These are phyloP conservation scores for Agrocybe pediades DNA, from an alignment of 768 basidiomycete species.

Conservation along the genomic window DNA sequence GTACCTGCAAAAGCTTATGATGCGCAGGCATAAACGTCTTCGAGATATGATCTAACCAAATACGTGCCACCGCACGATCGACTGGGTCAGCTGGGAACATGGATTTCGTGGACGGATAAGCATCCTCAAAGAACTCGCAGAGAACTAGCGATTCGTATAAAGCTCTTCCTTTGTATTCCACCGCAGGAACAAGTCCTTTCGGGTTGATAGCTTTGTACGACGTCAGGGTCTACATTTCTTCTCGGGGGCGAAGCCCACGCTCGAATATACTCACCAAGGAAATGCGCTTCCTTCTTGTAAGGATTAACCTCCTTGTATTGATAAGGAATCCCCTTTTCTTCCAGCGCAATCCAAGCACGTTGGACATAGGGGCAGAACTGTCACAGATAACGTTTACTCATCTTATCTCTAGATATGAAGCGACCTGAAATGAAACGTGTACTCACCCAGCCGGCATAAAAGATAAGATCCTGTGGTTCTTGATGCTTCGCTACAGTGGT, in stretches of 20 bases:
- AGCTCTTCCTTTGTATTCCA: slow-evolving; percentile 53
- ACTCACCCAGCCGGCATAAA: slow-evolving; percentile 63
- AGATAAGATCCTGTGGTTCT: slow-evolving; percentile 53
- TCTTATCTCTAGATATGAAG: background rate
- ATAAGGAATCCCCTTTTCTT: slow-evolving; percentile 68
- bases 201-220: slow-evolving; percentile 50
- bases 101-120: slow-evolving; percentile 45
- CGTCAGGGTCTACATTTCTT: background rate
- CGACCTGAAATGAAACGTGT: background rate
- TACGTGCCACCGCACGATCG: slow-evolving; percentile 50
- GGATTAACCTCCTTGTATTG: slow-evolving; percentile 71
- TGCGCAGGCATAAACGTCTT: slow-evolving; percentile 55
- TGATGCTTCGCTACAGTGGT: slow-evolving; percentile 54
- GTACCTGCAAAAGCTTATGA: slow-evolving; percentile 49
- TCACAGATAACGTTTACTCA: background rate
- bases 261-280: slow-evolving; percentile 42
- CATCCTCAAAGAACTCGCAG: slow-evolving; percentile 69
- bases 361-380: slow-evolving; percentile 65
- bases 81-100: slow-evolving; percentile 56
- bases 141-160: slow-evolving; percentile 68
- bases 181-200: slow-evolving; percentile 65
- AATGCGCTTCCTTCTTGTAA: slow-evolving; percentile 66
- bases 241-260: slow-evolving; percentile 22
- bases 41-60: slow-evolving; percentile 58
- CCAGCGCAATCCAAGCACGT: slow-evolving; percentile 65